phyloP scores from a whole-genome alignment of 139 green algal species.

The Dunaliella primolecta region DNA sequence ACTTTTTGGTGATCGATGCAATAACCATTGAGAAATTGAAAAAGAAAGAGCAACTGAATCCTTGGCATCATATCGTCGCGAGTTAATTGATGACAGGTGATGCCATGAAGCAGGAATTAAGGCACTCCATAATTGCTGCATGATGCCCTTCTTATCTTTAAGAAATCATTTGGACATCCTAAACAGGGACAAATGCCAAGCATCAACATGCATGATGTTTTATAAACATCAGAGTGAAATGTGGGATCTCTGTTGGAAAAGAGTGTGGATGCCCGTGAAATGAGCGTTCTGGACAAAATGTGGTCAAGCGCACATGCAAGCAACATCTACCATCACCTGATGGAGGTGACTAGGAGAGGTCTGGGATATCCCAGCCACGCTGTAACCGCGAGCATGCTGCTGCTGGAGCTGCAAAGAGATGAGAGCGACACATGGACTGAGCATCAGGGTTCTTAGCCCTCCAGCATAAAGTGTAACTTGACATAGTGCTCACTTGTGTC shows the following conservation, averaged over 20 bases:
- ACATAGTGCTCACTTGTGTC: not conserved
- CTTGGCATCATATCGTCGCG: too few species aligned
- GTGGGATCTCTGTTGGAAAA: too few species aligned
- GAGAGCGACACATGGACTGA: not conserved
- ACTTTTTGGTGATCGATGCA: slow-evolving; percentile 9
- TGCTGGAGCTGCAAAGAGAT: not conserved
- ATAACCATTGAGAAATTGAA: slow-evolving; percentile 3
- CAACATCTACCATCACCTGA: slow-evolving; percentile 9
- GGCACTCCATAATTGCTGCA: slow-evolving; percentile 16
- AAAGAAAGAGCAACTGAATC: not conserved
- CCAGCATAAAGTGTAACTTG: not conserved
- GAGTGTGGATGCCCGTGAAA: too few species aligned
- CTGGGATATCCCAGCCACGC: not conserved
- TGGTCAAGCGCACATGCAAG: slow-evolving; percentile 36
- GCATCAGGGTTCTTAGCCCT: not conserved
- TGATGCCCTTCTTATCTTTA: too few species aligned
- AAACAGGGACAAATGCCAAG: too few species aligned
- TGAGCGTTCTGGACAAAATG: too few species aligned
- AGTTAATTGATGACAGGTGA: slow-evolving; percentile 19
- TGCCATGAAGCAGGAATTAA: too few species aligned
- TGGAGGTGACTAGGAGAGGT: not conserved
- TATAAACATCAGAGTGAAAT: too few species aligned
- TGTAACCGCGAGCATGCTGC: not conserved
- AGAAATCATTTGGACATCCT: too few species aligned
- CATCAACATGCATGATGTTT: too few species aligned